Conservation (phyloP, 768 basidiomycete genomes). For the Brasilioporus rufonigricans region DNA sequence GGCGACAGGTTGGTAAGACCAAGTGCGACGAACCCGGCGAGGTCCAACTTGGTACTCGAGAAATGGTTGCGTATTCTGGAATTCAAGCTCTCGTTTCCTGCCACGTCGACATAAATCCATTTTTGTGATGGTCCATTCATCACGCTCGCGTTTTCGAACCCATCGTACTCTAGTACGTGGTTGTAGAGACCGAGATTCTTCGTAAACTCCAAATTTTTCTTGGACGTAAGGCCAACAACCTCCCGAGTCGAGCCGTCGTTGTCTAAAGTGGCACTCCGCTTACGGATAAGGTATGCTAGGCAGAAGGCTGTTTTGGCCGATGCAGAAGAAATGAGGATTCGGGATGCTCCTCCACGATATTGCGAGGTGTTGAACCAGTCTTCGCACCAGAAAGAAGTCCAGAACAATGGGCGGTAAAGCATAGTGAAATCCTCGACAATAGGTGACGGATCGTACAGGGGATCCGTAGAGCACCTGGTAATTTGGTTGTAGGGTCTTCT, state of each 20-base stretch:
- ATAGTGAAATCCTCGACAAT: constrained; percentile 60
- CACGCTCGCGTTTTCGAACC: constrained; percentile 33
- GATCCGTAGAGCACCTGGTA: constrained; percentile 54
- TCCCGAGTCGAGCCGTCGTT: constrained; percentile 21
- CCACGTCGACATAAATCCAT: constrained; percentile 65
- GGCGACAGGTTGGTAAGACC: constrained; percentile 60
- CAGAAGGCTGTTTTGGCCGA: constrained; percentile 74
- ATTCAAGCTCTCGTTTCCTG: constrained; percentile 56
- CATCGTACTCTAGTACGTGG: constrained; percentile 54
- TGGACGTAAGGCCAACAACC: constrained; percentile 62
- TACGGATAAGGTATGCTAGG: constrained; percentile 56
- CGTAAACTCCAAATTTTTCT: constrained; percentile 54
- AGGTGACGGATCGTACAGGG: constrained; percentile 48
- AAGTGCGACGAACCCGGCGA: constrained; percentile 46
- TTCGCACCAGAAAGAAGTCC: constrained; percentile 76
- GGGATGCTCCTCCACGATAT: constrained; percentile 48
- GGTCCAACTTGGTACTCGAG: constrained; percentile 9
- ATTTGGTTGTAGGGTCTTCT: constrained; percentile 69
- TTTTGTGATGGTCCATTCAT: constrained; percentile 32
- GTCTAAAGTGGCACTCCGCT: constrained; percentile 33
- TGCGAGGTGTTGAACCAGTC: constrained; percentile 57
- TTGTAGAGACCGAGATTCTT: constrained; percentile 53
- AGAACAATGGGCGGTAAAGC: constrained; percentile 72
- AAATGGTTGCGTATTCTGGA: constrained; percentile 42
- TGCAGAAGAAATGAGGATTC: constrained; percentile 63